Evolutionary conservation across 257 asterid genomes (phyloP).

Genomic region (Nicotiana benthamiana): DNA sequence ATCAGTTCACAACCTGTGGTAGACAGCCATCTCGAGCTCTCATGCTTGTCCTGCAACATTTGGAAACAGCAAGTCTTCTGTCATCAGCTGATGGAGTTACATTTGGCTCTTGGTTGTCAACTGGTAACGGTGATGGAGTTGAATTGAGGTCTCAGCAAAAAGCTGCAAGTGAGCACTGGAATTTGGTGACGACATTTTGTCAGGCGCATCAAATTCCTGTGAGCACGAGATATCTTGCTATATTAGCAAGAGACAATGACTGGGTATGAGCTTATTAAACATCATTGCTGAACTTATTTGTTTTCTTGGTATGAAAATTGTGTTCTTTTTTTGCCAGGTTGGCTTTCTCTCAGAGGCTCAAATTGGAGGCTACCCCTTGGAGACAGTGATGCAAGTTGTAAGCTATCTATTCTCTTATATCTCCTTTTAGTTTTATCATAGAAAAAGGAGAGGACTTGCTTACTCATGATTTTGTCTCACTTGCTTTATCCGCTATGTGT

Average conservation of each 20-base stretch:
- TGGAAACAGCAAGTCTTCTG: slow-evolving; percentile 91
- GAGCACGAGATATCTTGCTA: slow-evolving; percentile 89
- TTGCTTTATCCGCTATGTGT: slow-evolving; percentile 21
- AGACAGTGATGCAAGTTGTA: slow-evolving; percentile 81
- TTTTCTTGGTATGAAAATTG: slow-evolving; percentile 1
- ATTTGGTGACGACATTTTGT: slow-evolving; percentile 79
- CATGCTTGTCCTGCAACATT: slow-evolving; percentile 76
- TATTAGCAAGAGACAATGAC: slow-evolving; percentile 90
- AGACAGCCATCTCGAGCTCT: slow-evolving; percentile 69
- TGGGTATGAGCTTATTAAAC: slow-evolving; percentile 55
- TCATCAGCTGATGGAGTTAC: slow-evolving; percentile 53
- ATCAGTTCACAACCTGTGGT: slow-evolving; percentile 19
- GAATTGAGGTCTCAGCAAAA: slow-evolving; percentile 86
- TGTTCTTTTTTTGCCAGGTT: slow-evolving; percentile 44
- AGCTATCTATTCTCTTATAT: slow-evolving; percentile 20
- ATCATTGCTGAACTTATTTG: not conserved
- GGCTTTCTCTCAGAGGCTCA: slow-evolving; percentile 97
- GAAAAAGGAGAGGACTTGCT: slow-evolving; percentile 8
- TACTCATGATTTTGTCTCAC: not conserved
- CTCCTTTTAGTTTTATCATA: slow-evolving; percentile 7
- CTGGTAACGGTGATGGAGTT: slow-evolving; percentile 81
- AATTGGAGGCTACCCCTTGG: slow-evolving; percentile 76
- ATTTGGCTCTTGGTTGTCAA: slow-evolving; percentile 84
- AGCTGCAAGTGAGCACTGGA: slow-evolving; percentile 85
- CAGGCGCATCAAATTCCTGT: slow-evolving; percentile 78